A percentile compares a stretch with the other conserved stretches of the same genome.
Evolutionary conservation across 2,329 filamentous ascomycete species (phyloP).

Genomic region (Ophiostoma piceae): DNA sequence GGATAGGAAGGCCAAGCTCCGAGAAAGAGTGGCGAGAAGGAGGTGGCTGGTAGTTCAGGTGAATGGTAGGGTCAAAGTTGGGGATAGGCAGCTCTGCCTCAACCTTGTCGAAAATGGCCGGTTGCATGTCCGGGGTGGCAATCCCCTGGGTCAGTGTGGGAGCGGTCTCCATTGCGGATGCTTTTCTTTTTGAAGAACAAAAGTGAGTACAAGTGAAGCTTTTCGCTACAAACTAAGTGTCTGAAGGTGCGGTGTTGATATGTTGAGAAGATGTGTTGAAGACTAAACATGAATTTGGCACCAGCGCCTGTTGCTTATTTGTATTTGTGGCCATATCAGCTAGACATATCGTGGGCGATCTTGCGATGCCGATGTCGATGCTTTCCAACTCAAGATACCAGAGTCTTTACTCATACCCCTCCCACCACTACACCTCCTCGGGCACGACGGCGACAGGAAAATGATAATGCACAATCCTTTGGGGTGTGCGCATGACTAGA

Average conservation of each 20-base stretch:
- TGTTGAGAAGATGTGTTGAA: neutral
- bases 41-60: constrained; percentile 25
- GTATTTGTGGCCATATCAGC: constrained; percentile 14
- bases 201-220: neutral
- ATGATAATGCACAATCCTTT: constrained; percentile 9
- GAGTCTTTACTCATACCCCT: constrained; percentile 13
- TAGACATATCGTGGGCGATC: constrained; percentile 13
- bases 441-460: constrained; percentile 6
- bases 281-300: neutral
- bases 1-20: constrained; percentile 22
- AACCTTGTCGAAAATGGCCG: constrained; percentile 10
- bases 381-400: constrained; percentile 9
- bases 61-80: constrained; percentile 24
- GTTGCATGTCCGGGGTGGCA: constrained; percentile 10
- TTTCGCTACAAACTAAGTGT: neutral
- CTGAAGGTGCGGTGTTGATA: neutral
- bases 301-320: constrained; percentile 13
- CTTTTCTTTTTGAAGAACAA: neutral
- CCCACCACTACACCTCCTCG: constrained; percentile 8
- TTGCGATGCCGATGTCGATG: constrained; percentile 17
- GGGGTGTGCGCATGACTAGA: constrained; percentile 16
- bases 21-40: constrained; percentile 22
- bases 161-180: neutral
- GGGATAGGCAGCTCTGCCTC: constrained; percentile 4
- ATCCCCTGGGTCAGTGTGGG: constrained; percentile 12